These are phyloP conservation scores for Vigna reflexopilosa DNA, from an alignment of 306 rosid genomes.

Conservation along the genomic window DNA sequence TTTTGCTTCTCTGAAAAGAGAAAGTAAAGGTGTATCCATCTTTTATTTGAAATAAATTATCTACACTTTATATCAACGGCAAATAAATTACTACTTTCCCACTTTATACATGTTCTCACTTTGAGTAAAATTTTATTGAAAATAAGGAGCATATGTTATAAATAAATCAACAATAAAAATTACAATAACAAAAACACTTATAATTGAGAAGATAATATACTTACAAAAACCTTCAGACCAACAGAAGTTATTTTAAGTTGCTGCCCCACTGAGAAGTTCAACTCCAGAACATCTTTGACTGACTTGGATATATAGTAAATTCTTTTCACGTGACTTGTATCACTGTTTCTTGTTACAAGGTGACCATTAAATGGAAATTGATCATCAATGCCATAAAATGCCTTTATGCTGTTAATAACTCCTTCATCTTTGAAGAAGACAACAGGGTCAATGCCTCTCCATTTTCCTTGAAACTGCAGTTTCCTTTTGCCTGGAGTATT, in stretches of 20 bases:
- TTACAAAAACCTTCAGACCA: slow-evolving; percentile 94
- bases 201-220: slow-evolving; percentile 48
- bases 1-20: not conserved
- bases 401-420: slow-evolving; percentile 64
- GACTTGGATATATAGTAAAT: slow-evolving; percentile 84
- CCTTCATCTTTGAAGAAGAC: slow-evolving; percentile 83
- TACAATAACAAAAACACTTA: not conserved
- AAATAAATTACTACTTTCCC: not conserved
- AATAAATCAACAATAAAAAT: slow-evolving; percentile 1
- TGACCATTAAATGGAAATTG: slow-evolving; percentile 77
- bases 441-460: slow-evolving; percentile 97
- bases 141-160: slow-evolving; percentile 5
- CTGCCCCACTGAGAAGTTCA: slow-evolving; percentile 84
- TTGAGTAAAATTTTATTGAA: not conserved
- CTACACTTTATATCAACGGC: not conserved
- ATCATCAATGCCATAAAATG: slow-evolving; percentile 77
- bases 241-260: slow-evolving; percentile 87
- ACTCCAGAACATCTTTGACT: slow-evolving; percentile 80
- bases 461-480: slow-evolving; percentile 75
- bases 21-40: not conserved
- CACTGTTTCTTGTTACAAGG: slow-evolving; percentile 80
- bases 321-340: slow-evolving; percentile 79
- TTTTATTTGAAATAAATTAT: not conserved
- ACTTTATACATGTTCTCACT: not conserved
- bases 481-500: slow-evolving; percentile 70